Conservation (phyloP, 1,284 basidiomycete genomes). For the Microbotryum intermedium region DNA sequence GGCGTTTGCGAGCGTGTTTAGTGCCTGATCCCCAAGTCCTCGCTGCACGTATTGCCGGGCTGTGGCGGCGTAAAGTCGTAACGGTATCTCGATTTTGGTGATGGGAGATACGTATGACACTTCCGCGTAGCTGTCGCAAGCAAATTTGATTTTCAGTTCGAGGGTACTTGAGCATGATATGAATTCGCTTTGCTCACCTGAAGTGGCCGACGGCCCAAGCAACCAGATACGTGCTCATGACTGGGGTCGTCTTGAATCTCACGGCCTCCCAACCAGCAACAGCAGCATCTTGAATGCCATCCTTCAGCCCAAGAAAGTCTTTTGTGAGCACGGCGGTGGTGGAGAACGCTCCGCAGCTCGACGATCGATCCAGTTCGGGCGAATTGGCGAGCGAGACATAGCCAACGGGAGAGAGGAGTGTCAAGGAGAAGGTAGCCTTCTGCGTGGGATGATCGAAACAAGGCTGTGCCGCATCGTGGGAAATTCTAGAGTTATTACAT, state of each 20-base stretch:
- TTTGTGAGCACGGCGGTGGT: background rate
- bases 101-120: conserved; percentile 71
- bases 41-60: conserved; percentile 72
- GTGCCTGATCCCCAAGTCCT: conserved; percentile 57
- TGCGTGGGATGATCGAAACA: conserved; percentile 90
- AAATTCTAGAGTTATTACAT: background rate
- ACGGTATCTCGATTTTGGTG: conserved; percentile 69
- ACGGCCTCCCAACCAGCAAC: conserved; percentile 38
- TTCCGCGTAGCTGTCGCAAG: conserved; percentile 48
- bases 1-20: conserved; percentile 80
- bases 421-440: conserved; percentile 77
- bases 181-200: conserved; percentile 33
- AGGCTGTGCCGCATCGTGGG: conserved; percentile 32
- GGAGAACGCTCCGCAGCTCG: conserved; percentile 11
- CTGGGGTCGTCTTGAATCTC: conserved; percentile 37
- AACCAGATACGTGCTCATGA: conserved; percentile 85
- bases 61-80: conserved; percentile 67
- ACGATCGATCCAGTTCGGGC: conserved; percentile 53
- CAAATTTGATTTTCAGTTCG: no score
- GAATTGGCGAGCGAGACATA: conserved; percentile 66
- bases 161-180: background rate
- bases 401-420: conserved; percentile 67
- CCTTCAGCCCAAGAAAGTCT: background rate
- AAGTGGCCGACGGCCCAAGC: conserved; percentile 85
- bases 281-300: background rate